phyloP scores from a whole-genome alignment of 495 filamentous ascomycete genomes.

The Talaromyces ruber region DNA sequence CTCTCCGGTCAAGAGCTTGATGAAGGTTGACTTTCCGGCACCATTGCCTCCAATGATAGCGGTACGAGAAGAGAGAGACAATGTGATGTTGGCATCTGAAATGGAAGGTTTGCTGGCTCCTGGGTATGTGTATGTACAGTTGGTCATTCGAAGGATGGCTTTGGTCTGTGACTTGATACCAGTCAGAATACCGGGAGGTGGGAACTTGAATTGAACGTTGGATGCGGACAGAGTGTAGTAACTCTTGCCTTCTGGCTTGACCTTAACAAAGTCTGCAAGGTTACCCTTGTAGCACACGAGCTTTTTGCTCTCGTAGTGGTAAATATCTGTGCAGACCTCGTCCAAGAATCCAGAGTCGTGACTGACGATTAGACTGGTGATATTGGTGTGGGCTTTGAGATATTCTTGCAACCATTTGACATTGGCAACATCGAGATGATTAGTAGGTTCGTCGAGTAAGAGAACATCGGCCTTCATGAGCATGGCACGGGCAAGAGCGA shows the following conservation, averaged over 20 bases:
- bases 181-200: constrained; percentile 83
- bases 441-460: constrained; percentile 96
- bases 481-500: constrained; percentile 94
- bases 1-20: constrained; percentile 97
- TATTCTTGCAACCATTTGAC: constrained; percentile 95
- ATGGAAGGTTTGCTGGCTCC: constrained; percentile 77
- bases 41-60: constrained; percentile 97
- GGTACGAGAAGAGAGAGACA: constrained; percentile 83
- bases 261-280: constrained; percentile 81
- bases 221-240: constrained; percentile 96
- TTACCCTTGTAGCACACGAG: constrained; percentile 92
- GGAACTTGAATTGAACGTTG: constrained; percentile 94
- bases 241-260: constrained; percentile 92
- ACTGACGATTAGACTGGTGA: constrained; percentile 93
- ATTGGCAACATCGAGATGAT: constrained; percentile 94
- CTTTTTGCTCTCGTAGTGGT: constrained; percentile 98
- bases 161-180: constrained; percentile 93
- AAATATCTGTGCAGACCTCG: constrained; percentile 96
- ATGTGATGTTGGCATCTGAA: constrained; percentile 72
- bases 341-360: constrained; percentile 98
- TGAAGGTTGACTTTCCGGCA: constrained; percentile 96
- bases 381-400: constrained; percentile 89
- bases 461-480: constrained; percentile 91
- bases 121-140: constrained; percentile 86
- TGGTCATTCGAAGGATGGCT: constrained; percentile 90